phyloP scores from a whole-genome alignment of 176 grass and related monocot genomes.

The Hsuehochloa calcarea region DNA sequence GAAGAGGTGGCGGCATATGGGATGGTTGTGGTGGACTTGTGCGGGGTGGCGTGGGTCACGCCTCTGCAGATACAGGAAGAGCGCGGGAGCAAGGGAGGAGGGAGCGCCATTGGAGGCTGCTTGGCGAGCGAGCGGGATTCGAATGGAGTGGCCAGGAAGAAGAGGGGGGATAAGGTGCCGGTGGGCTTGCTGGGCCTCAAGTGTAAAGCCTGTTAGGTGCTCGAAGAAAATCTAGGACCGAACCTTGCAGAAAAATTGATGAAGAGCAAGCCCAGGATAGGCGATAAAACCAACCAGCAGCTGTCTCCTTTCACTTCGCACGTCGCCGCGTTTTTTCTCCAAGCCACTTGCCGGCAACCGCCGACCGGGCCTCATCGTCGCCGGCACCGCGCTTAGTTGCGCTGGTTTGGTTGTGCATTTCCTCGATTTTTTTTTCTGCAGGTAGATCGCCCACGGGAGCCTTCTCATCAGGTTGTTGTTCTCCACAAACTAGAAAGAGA shows the following conservation, averaged over 20 bases:
- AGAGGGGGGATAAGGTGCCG: slow-evolving; percentile 15
- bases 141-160: slow-evolving; percentile 26
- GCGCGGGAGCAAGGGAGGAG: slow-evolving; percentile 7
- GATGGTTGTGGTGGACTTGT: not conserved
- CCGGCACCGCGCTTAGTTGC: too few species aligned
- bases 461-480: too few species aligned
- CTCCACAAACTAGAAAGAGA: too few species aligned
- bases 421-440: too few species aligned
- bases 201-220: not conserved
- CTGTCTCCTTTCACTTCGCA: not conserved
- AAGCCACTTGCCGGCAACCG: too few species aligned
- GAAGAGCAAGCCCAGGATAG: too few species aligned
- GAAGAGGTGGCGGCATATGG: not conserved
- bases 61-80: slow-evolving; percentile 7
- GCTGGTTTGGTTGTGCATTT: too few species aligned
- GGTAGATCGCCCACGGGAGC: too few species aligned
- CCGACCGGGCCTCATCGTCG: too few species aligned
- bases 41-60: not conserved
- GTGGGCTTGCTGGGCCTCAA: not conserved
- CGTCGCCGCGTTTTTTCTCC: not conserved
- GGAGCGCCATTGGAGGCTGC: slow-evolving; percentile 32
- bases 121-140: slow-evolving; percentile 9
- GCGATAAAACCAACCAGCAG: not conserved
- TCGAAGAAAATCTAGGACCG: not conserved
- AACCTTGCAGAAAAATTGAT: not conserved